phyloP scores from a whole-genome alignment of 148 eudicot genomes.

The Camellia sinensis region DNA sequence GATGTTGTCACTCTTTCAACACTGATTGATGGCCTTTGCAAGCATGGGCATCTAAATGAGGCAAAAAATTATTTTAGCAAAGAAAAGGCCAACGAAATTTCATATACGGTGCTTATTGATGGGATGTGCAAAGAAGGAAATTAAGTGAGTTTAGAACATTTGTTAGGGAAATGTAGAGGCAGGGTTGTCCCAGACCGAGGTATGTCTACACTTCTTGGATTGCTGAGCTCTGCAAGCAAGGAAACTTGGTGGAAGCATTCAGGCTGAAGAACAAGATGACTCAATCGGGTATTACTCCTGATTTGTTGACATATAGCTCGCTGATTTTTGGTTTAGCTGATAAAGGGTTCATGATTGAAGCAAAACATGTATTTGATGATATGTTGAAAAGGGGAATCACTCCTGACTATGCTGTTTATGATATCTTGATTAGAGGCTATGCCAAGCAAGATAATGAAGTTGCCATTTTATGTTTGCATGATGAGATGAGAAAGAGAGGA shows the following conservation, averaged over 20 bases:
- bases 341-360: constrained; percentile 27
- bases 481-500: constrained; percentile 22
- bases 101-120: constrained; percentile 21
- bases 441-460: constrained; percentile 10
- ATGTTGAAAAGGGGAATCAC: constrained; percentile 22
- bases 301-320: constrained; percentile 24
- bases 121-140: constrained; percentile 28
- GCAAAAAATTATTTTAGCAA: constrained; percentile 18
- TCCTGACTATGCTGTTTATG: constrained; percentile 21
- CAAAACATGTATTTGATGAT: constrained; percentile 23
- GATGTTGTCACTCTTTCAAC: constrained; percentile 19
- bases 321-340: constrained; percentile 18
- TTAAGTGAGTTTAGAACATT: constrained; percentile 18
- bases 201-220: constrained; percentile 26
- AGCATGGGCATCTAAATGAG: constrained; percentile 18
- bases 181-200: constrained; percentile 17
- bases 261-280: constrained; percentile 26
- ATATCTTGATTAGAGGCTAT: constrained; percentile 27
- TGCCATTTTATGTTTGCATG: constrained; percentile 19
- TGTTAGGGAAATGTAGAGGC: constrained; percentile 15
- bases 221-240: constrained; percentile 24
- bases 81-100: constrained; percentile 15
- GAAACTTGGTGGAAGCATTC: constrained; percentile 25
- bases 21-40: constrained; percentile 25
- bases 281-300: constrained; percentile 20